Evolutionary conservation across 2,329 filamentous ascomycete species (phyloP), one percentile per base, ranked within the genome.

Genomic region (Chaetomiaceae sp.): DNA sequence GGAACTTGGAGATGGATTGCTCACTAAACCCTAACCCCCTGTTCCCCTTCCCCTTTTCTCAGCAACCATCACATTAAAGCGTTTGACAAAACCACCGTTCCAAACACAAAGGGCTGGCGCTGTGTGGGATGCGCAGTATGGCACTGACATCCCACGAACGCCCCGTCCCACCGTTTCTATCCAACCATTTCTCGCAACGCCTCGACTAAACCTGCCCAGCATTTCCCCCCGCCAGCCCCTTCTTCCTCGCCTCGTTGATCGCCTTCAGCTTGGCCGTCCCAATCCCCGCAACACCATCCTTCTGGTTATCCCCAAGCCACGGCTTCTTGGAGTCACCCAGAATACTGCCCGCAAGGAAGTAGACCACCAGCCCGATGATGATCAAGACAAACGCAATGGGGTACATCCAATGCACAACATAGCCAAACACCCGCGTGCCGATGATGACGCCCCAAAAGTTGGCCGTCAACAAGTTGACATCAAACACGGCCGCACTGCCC

Each of bases 401-500:
- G 72, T 99, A 99, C 73, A 96, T 79, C 78, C 83, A 96, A 73
- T 96, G 88, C 54, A 99, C 83, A 37, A 72, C 72, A 63, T 88
- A 82, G 40, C 86, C 83, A 66, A 99, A 95, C 45, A 97, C 88
- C 67, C 85, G 81, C 62, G 95, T 83, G 46, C 94, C 94, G 63
- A 99, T 92, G 61, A 95, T 87, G 58, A 95, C 87, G 60, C 91
- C 91, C 94, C 94, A 99, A 75, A 97, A 97, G 73, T 95, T 96
- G 63, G 85, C 89, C 2, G 94, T 97, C 56, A 99, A 77, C 60
- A 99, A 76, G 7, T 88, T 92, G 65, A 97, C 95, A 71, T 99
- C 95, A 77, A 96, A 95, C 73, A 99, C 96, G 19, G 91, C 92
- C 3, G 94, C 94, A 15, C 83, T 88, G 25, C 88, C 88, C 75